These are phyloP conservation scores for Cryphonectria carpinicola DNA, from an alignment of 2,329 filamentous ascomycete genomes.

Conservation along the genomic window DNA sequence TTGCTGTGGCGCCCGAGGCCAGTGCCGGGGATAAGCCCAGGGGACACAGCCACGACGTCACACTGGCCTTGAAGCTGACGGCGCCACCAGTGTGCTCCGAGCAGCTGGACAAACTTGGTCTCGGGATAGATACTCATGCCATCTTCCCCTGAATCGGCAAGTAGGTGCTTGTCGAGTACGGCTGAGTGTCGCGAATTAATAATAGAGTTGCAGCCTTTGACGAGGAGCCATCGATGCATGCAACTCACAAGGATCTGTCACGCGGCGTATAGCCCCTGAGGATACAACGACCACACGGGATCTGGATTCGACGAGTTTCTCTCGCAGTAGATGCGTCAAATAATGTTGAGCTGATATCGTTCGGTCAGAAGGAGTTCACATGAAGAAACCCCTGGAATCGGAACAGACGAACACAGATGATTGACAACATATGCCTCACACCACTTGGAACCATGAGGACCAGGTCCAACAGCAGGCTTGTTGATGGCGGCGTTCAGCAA, in stretches of 20 bases:
- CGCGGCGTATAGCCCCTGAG: constrained; percentile 49
- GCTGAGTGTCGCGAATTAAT: constrained; percentile 32
- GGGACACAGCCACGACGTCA: constrained; percentile 56
- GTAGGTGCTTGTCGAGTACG: constrained; percentile 45
- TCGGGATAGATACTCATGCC: constrained; percentile 42
- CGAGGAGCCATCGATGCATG: not conserved
- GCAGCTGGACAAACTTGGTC: constrained; percentile 56
- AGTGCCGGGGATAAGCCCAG: constrained; percentile 55
- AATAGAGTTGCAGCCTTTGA: not conserved
- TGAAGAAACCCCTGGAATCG: not conserved
- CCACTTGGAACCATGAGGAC: constrained; percentile 51
- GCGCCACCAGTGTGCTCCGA: constrained; percentile 60
- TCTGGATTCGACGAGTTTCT: constrained; percentile 51
- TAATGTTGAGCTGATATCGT: constrained; percentile 55
- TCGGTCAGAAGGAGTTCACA: not conserved
- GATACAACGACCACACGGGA: constrained; percentile 56
- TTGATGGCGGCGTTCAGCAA: constrained; percentile 54
- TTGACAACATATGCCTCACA: constrained; percentile 56
- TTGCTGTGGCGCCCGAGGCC: constrained; percentile 42
- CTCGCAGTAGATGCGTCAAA: constrained; percentile 51
- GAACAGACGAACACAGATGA: constrained; percentile 48
- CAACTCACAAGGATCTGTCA: constrained; percentile 43
- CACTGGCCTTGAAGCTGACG: constrained; percentile 51
- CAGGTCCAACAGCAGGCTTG: constrained; percentile 41
- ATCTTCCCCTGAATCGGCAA: constrained; percentile 42